Base-by-base conservation (phyloP, 306 rosid genomes). In the Quercus aquifolioides region DNA sequence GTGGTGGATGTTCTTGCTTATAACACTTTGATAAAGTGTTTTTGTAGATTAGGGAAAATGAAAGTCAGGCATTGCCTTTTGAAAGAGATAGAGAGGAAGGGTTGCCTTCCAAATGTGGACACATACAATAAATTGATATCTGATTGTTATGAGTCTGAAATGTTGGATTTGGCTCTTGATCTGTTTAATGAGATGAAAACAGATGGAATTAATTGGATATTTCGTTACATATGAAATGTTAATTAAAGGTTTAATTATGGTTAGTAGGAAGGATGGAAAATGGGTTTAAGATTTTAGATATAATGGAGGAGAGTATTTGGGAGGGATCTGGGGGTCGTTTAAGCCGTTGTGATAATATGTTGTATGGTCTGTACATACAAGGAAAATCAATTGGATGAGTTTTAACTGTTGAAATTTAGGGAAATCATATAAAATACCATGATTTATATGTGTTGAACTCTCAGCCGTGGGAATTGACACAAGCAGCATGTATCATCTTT, bases 151-250 rank as follows among this genome's bases (percentile, higher is more conserved):
- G 82, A 78, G 63, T 79, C 80, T 54, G 60, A 86, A 71, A 84
- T 85, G 89, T 82, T 87, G 82, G 88, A 89, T 82, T 81, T 80
- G 74, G 91, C 96, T 77, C 78, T 91, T 46, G 84, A 88, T 88
- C 81, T 93, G 83, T 89, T 91, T 75, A 81, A 88, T 72, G 96
- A 93, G n/a, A 93, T 93, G 96, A 81, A 88, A 82, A 88, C 86
- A 17, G 91, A 84, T 52, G 97, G 97, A 71, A 62, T 93, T 70
- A 80, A 74, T 30, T 71, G 86, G 88, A 89, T 28, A 84, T 68
- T 91, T 91, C 78, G 76, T 69, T 71, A 89, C 91, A 0, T 88
- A 85, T 30, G 92, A 91, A 72, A 76, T 76, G 2, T 55, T 91
- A 55, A 87, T 93, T 33, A 87, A 89, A 84, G 90, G 91, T 68